phyloP scores from a whole-genome alignment of 139 green algal species.

The Closterium sp. region DNA sequence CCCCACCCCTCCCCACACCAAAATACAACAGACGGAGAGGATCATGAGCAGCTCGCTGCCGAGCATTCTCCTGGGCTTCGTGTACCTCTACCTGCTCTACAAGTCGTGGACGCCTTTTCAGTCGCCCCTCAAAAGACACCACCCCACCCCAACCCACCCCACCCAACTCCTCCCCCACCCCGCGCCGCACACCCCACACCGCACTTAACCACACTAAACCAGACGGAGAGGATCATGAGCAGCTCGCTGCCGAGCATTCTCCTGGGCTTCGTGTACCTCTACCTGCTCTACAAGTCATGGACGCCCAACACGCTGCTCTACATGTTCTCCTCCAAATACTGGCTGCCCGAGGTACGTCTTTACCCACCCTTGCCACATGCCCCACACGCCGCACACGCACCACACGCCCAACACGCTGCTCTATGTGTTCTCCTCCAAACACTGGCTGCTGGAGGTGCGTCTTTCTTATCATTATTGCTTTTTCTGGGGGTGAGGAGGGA shows the following conservation, averaged over 20 bases:
- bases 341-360: slow-evolving; percentile 34
- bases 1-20: no score
- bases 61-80: slow-evolving; percentile 26
- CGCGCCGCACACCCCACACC: neutral
- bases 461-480: no score
- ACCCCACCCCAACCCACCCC: neutral
- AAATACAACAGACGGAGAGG: neutral
- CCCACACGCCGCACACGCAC: no score
- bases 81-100: slow-evolving; percentile 47
- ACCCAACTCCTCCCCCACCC: no score
- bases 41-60: slow-evolving; percentile 16
- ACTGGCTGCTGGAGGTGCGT: neutral
- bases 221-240: slow-evolving; percentile 36
- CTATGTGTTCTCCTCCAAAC: neutral
- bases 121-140: no score
- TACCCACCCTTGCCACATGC: neutral
- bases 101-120: slow-evolving; percentile 32
- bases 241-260: slow-evolving; percentile 34
- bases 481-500: no score
- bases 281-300: slow-evolving; percentile 47
- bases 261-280: slow-evolving; percentile 38
- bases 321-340: slow-evolving; percentile 52
- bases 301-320: slow-evolving; percentile 33
- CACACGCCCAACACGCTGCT: neutral
- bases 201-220: neutral